Evolutionary conservation across 1,284 basidiomycete genomes (phyloP).

Genomic region (Apiotrichum porosum): DNA sequence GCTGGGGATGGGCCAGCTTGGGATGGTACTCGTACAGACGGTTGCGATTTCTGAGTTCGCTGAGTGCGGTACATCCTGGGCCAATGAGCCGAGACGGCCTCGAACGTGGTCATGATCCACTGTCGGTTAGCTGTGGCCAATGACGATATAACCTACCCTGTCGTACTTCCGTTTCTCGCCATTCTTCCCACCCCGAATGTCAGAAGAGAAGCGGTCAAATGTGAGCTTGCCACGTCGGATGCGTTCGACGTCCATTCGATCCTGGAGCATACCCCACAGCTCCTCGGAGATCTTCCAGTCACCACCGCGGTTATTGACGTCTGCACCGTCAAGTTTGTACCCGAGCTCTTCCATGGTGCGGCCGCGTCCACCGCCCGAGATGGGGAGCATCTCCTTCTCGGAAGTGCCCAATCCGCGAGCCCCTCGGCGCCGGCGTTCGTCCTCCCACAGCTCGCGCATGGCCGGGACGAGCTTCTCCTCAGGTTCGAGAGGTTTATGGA

Average conservation of each 20-base stretch:
- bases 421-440: slow-evolving; percentile 69
- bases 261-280: slow-evolving; percentile 42
- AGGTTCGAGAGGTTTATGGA: slow-evolving; percentile 51
- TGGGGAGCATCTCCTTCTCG: slow-evolving; percentile 42
- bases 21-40: slow-evolving; percentile 14
- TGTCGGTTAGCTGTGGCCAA: slow-evolving; percentile 15
- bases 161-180: slow-evolving; percentile 48
- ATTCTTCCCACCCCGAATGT: slow-evolving; percentile 25
- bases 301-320: slow-evolving; percentile 40
- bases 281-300: slow-evolving; percentile 44
- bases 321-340: slow-evolving; percentile 30
- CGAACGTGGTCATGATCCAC: slow-evolving; percentile 81
- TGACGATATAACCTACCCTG: slow-evolving; percentile 35
- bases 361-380: slow-evolving; percentile 40
- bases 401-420: slow-evolving; percentile 53
- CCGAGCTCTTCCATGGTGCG: slow-evolving; percentile 40
- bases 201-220: slow-evolving; percentile 36
- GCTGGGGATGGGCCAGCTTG: too few relatives aligned
- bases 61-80: slow-evolving; percentile 30
- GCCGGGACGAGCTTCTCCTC: slow-evolving; percentile 77
- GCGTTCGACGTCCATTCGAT: slow-evolving; percentile 45
- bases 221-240: slow-evolving; percentile 41
- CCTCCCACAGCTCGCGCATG: slow-evolving; percentile 91
- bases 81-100: slow-evolving; percentile 59
- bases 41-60: slow-evolving; percentile 10